Conservation (phyloP, 2,329 filamentous ascomycete genomes). For the Cladosporium cucumerinum region DNA sequence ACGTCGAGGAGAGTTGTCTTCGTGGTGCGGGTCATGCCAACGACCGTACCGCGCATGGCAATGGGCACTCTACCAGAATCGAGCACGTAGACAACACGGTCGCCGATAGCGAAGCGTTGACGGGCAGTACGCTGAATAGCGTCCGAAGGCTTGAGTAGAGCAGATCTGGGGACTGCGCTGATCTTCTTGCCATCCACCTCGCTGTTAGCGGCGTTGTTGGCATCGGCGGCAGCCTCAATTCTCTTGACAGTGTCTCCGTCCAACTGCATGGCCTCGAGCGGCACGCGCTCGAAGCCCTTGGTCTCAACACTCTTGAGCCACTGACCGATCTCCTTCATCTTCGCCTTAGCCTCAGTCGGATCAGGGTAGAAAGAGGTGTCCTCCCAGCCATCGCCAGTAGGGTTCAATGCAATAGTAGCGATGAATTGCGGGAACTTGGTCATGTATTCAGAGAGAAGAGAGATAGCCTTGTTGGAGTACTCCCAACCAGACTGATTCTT, state of each 20-base stretch:
- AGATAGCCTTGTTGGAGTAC: conserved; percentile 80
- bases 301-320: conserved; percentile 92
- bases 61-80: conserved; percentile 94
- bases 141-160: conserved; percentile 87
- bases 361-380: conserved; percentile 84
- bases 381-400: conserved; percentile 76
- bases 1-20: conserved; percentile 81
- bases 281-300: conserved; percentile 91
- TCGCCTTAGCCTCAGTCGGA: conserved; percentile 65
- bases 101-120: conserved; percentile 79
- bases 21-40: conserved; percentile 85
- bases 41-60: conserved; percentile 85
- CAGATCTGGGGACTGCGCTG: conserved; percentile 77
- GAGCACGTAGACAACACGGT: conserved; percentile 88
- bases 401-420: conserved; percentile 78
- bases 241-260: conserved; percentile 83
- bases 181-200: conserved; percentile 65
- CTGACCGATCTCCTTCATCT: conserved; percentile 87
- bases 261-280: conserved; percentile 91
- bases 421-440: conserved; percentile 93
- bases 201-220: conserved; percentile 43
- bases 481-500: conserved; percentile 89
- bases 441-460: conserved; percentile 84
- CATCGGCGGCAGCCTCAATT: conserved; percentile 74
- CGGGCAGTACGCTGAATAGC: conserved; percentile 88